Evolutionary conservation across 1,284 basidiomycete genomes (phyloP), one percentile per base, ranked within the genome.

Genomic region (Malassezia japonica): DNA sequence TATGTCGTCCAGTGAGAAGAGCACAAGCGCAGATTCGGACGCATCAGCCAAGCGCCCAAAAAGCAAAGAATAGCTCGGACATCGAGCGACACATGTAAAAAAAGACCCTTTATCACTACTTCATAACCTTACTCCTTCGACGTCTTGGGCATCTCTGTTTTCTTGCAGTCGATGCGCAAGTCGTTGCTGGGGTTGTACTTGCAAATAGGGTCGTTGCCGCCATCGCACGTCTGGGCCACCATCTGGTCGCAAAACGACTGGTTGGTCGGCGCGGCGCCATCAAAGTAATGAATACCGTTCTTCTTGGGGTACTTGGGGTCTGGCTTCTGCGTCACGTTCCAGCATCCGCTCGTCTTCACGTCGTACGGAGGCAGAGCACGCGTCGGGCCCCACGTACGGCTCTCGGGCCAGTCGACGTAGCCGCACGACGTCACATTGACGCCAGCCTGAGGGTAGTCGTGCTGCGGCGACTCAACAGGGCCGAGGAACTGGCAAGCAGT

Each of bases 271-370:
- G 23, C n/a, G 4, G 48, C 48, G 5, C 48, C 48, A 16, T 49
- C 48, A 38, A 29, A 49, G 32, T 29, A 49, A 21, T 49, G 48
- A n/a, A n/a, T n/a, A 2, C 39, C 48, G 23, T 23, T 16, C n/a
- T 38, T 23, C 27, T 31, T 23, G 6, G 16, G 18, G 40, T 24
- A 49, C 40, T 43, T 42, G 9, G 39, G 16, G 6, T 49, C 41
- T 2, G 48, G 48, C 34, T 43, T 18, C 9, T 42, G 20, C 8
- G 5, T 9, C 20, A 37, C 33, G 12, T 42, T 16, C 48, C 48
- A 49, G 34, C 48, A 49, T 8, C 48, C 48, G 18, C 43, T 12
- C 5, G 48, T 43, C 27, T 42, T 43, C 23, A 43, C 40, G 25
- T 39, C 37, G 10, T 20, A 39, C 9, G 29, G 29, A 1, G 36